These are phyloP conservation scores for Trichoderma sp. DNA, from an alignment of 2,329 filamentous ascomycete species.

Conservation along the genomic window DNA sequence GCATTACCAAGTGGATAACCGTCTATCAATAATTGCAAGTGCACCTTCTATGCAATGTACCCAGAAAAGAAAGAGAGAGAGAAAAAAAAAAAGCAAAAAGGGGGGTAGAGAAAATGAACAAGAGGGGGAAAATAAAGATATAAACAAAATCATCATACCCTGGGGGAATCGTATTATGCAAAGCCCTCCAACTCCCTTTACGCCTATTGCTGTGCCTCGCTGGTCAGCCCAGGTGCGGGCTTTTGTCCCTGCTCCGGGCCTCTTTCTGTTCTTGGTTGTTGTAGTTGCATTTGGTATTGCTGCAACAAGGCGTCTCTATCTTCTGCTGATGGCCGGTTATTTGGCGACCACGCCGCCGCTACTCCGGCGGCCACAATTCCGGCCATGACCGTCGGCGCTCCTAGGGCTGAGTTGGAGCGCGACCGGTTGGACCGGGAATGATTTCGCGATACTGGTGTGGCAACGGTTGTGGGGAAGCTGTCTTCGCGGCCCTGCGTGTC, in stretches of 20 bases:
- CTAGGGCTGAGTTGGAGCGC: slow-evolving; percentile 67
- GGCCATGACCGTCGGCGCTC: slow-evolving; percentile 76
- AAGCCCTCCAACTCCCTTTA: slow-evolving; percentile 23
- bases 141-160: slow-evolving; percentile 17
- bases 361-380: slow-evolving; percentile 76
- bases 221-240: slow-evolving; percentile 19
- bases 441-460: slow-evolving; percentile 58
- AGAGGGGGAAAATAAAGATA: slow-evolving; percentile 12
- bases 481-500: slow-evolving; percentile 61
- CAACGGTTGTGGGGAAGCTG: slow-evolving; percentile 47
- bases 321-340: slow-evolving; percentile 45
- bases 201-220: slow-evolving; percentile 28
- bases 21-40: slow-evolving; percentile 14
- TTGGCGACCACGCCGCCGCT: slow-evolving; percentile 72
- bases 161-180: slow-evolving; percentile 20
- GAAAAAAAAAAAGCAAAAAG: slow-evolving; percentile 8
- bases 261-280: slow-evolving; percentile 19
- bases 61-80: slow-evolving; percentile 1
- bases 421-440: slow-evolving; percentile 66
- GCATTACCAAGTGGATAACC: slow-evolving; percentile 9
- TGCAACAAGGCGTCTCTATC: slow-evolving; percentile 24
- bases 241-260: slow-evolving; percentile 20
- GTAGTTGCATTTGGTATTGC: slow-evolving; percentile 2
- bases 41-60: slow-evolving; percentile 10
- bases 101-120: background rate